Percentiles rank a stretch among this genome's conserved stretches.
phyloP scores from a whole-genome alignment of 2,329 filamentous ascomycete genomes.

The Calonectria montana region DNA sequence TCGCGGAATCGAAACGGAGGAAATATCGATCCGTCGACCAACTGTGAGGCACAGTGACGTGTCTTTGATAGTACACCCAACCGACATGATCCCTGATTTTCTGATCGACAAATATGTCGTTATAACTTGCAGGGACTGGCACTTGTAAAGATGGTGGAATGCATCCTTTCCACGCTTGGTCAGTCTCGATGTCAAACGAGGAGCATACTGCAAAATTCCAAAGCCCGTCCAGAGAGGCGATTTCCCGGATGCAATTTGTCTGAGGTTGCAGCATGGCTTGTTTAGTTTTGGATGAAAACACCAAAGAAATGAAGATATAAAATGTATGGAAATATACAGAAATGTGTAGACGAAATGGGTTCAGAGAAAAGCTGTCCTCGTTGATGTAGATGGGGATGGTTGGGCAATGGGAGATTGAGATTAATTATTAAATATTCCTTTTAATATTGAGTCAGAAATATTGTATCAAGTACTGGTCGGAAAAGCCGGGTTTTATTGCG shows the following conservation, averaged over 20 bases:
- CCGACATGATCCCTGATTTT: conserved; percentile 25
- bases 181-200: conserved; percentile 9
- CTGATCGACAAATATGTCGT: conserved; percentile 27
- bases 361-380: no score
- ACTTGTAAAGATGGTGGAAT: conserved; percentile 18
- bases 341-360: not conserved
- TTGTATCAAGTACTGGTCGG: no score
- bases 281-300: not conserved
- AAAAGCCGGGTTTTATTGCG: no score
- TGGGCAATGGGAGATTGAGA: no score
- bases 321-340: not conserved
- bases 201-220: conserved; percentile 26
- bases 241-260: conserved; percentile 14
- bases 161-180: conserved; percentile 7
- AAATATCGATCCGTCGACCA: conserved; percentile 23
- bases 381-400: no score
- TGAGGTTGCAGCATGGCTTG: conserved; percentile 25
- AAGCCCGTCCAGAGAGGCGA: conserved; percentile 27
- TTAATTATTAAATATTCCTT: no score
- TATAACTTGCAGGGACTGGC: conserved; percentile 28
- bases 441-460: no score
- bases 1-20: conserved; percentile 23
- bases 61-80: conserved; percentile 28
- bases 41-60: conserved; percentile 7
- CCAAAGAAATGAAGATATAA: not conserved